Percentiles rank a stretch among this genome's conserved stretches.
phyloP scores from a whole-genome alignment of 495 filamentous ascomycete genomes.

The Xylaria longipes region DNA sequence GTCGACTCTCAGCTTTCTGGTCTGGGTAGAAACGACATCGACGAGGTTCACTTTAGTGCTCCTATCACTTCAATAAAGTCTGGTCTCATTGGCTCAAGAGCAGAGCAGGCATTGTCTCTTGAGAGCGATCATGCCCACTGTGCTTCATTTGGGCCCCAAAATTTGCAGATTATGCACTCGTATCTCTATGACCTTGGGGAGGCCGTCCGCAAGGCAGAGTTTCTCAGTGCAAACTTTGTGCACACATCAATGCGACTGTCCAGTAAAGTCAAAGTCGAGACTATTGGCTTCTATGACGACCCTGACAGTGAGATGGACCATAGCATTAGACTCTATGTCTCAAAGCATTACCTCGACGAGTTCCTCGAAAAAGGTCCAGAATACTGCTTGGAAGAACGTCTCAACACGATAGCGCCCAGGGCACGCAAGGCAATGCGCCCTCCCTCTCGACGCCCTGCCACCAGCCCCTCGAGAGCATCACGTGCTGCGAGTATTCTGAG shows the following conservation, averaged over 20 bases:
- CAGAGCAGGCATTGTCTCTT: conserved; percentile 63
- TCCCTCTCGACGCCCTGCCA: conserved; percentile 25
- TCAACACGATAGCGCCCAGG: conserved; percentile 42
- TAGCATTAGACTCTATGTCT: conserved; percentile 62
- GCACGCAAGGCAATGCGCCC: conserved; percentile 13
- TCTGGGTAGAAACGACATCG: conserved; percentile 33
- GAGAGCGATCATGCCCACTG: conserved; percentile 64
- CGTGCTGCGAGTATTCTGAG: conserved; percentile 32
- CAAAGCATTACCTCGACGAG: conserved; percentile 55
- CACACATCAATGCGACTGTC: conserved; percentile 56
- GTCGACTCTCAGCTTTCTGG: conserved; percentile 64
- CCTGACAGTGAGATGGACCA: conserved; percentile 49
- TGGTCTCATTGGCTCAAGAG: conserved; percentile 59
- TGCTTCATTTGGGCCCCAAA: conserved; percentile 62
- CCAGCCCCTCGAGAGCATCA: conserved; percentile 22
- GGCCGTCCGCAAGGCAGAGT: conserved; percentile 52
- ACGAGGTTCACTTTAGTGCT: conserved; percentile 56
- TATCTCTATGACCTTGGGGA: conserved; percentile 58
- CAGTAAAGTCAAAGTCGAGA: conserved; percentile 61
- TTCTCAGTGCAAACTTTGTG: conserved; percentile 42
- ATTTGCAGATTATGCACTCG: conserved; percentile 52
- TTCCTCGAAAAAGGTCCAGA: conserved; percentile 56
- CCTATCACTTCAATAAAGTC: conserved; percentile 70
- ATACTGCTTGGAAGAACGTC: conserved; percentile 47
- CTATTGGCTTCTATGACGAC: conserved; percentile 68